phyloP scores from a whole-genome alignment of 1,284 basidiomycete species.

The Peniophora sp. region DNA sequence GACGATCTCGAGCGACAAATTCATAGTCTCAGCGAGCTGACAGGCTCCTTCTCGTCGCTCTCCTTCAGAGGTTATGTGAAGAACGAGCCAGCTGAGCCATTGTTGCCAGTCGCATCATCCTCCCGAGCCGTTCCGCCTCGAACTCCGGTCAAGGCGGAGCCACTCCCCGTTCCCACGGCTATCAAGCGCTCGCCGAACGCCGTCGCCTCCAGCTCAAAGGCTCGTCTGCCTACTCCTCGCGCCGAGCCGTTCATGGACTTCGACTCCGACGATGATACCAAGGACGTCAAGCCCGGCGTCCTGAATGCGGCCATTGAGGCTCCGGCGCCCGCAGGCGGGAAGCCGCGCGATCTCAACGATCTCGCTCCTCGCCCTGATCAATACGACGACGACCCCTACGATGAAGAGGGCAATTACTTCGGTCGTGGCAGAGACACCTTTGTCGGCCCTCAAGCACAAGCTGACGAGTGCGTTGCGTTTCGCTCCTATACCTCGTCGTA shows the following conservation, averaged over 20 bases:
- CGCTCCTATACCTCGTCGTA: neutral
- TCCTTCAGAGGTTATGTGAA: too few relatives aligned
- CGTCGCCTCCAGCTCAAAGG: neutral
- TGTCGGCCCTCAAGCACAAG: constrained; percentile 33
- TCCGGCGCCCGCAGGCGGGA: neutral
- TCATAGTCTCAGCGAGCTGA: constrained; percentile 9
- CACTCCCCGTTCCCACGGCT: neutral
- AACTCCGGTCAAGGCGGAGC: neutral
- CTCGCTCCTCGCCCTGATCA: constrained; percentile 5
- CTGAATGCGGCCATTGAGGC: neutral
- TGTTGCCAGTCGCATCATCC: neutral
- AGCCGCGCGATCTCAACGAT: constrained; percentile 6
- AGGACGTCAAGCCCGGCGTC: neutral
- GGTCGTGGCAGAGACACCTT: constrained; percentile 38
- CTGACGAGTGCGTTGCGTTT: constrained; percentile 36
- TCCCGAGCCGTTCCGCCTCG: constrained; percentile 2
- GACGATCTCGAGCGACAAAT: constrained; percentile 18
- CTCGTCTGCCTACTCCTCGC: neutral
- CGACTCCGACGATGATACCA: neutral
- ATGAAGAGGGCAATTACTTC: constrained; percentile 35
- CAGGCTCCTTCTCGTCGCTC: neutral
- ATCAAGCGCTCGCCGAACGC: neutral
- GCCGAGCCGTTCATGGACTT: too few relatives aligned
- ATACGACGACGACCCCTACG: constrained; percentile 22
- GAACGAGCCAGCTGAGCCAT: too few relatives aligned